phyloP scores from a whole-genome alignment of 108 stramenopile genomes.

The Skeletonema tropicum region DNA sequence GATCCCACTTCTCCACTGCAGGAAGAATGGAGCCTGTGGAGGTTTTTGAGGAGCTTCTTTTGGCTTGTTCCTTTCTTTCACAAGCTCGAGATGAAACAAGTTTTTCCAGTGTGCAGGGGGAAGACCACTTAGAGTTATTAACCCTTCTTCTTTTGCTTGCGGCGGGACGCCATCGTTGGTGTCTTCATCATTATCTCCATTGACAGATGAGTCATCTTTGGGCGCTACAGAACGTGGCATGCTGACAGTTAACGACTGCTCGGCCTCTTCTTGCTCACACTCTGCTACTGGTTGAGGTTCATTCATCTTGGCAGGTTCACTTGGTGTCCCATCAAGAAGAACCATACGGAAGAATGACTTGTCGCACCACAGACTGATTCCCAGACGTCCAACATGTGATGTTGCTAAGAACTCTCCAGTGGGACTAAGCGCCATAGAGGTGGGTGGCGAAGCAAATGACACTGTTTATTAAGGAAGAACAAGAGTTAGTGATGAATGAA shows the following conservation, averaged over 20 bases:
- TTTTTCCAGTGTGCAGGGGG: slow-evolving; percentile 97
- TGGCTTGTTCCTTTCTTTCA: slow-evolving; percentile 95
- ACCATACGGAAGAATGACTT: slow-evolving; percentile 89
- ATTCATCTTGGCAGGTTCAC: slow-evolving; percentile 81
- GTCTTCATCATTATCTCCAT: slow-evolving; percentile 40
- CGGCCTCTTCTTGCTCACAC: slow-evolving; percentile 57
- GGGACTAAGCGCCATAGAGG: slow-evolving; percentile 87
- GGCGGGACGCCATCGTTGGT: slow-evolving; percentile 33
- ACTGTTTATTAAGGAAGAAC: slow-evolving; percentile 29
- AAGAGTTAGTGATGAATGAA: not conserved
- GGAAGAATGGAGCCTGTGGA: slow-evolving; percentile 94
- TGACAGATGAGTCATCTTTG: not conserved
- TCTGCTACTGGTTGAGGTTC: slow-evolving; percentile 87
- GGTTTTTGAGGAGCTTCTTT: slow-evolving; percentile 93
- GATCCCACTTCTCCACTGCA: slow-evolving; percentile 83
- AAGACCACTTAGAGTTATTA: slow-evolving; percentile 89
- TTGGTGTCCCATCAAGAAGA: slow-evolving; percentile 73
- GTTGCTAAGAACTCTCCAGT: slow-evolving; percentile 98
- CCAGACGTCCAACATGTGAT: slow-evolving; percentile 79
- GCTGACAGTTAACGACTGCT: slow-evolving; percentile 11
- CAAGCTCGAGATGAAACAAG: slow-evolving; percentile 93
- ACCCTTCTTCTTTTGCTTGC: slow-evolving; percentile 62
- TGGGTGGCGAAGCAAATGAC: slow-evolving; percentile 81
- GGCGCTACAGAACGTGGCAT: slow-evolving; percentile 16
- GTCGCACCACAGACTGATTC: slow-evolving; percentile 95